A percentile compares a stretch with the other conserved stretches of the same genome.
phyloP scores from a whole-genome alignment of 2,329 filamentous ascomycete species.

The Sclerotinia subarctica region DNA sequence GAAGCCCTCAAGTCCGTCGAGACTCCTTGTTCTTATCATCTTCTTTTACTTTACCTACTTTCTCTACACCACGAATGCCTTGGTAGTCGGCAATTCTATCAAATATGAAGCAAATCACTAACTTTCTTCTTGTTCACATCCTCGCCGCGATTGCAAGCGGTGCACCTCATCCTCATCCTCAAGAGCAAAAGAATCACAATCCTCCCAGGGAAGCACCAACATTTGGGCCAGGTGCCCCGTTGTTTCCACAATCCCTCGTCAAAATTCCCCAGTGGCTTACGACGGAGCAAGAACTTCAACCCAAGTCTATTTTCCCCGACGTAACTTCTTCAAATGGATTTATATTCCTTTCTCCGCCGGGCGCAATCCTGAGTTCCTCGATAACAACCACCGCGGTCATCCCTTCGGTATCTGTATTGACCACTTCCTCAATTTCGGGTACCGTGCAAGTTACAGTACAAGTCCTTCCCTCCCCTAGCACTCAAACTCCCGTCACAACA shows the following conservation, averaged over 20 bases:
- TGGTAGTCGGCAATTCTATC: slow-evolving; percentile 2
- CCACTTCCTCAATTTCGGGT: not conserved
- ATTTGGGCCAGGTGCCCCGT: not conserved
- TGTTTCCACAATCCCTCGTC: not conserved
- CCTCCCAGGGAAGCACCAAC: not conserved
- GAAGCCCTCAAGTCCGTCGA: not conserved
- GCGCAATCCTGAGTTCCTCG: slow-evolving; percentile 3
- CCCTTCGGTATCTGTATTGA: slow-evolving; percentile 7
- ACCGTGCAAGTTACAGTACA: slow-evolving; percentile 5
- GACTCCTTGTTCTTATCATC: not conserved
- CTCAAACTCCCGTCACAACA: not conserved
- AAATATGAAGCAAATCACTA: slow-evolving; percentile 6
- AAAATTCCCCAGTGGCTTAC: not conserved
- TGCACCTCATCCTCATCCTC: not conserved
- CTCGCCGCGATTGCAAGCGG: slow-evolving; percentile 6
- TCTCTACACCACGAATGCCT: not conserved
- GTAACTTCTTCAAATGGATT: slow-evolving; percentile 5
- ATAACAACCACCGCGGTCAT: slow-evolving; percentile 2
- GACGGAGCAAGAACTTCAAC: not conserved
- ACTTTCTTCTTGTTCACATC: not conserved
- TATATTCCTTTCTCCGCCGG: slow-evolving; percentile 1
- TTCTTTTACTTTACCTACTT: not conserved
- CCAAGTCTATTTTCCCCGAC: not conserved
- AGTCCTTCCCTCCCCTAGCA: slow-evolving; percentile 5
- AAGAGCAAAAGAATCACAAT: not conserved